Percentiles rank a stretch among this genome's conserved stretches.
phyloP scores from a whole-genome alignment of 192 early-diverging fungal species.

The Helicostylum pulchrum region DNA sequence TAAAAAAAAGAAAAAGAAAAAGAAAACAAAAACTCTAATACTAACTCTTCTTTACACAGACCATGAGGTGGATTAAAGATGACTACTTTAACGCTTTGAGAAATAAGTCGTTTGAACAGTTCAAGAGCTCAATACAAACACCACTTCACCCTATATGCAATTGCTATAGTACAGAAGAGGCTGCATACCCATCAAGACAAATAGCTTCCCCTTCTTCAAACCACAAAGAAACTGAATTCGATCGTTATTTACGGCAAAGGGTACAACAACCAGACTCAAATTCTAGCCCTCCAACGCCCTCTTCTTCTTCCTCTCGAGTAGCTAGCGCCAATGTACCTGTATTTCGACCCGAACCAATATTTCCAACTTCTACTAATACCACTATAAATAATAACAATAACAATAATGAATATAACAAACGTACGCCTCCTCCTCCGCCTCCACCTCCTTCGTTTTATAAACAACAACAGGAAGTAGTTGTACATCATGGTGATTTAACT shows the following conservation, averaged over 20 bases:
- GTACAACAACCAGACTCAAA: neutral
- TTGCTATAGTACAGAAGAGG: slow-evolving; percentile 4
- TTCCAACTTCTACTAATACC: neutral
- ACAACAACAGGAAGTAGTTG: neutral
- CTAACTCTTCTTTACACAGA: slow-evolving; percentile 6
- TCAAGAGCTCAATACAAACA: slow-evolving; percentile 1
- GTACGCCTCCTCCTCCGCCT: neutral
- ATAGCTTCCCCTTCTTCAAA: slow-evolving; percentile 2
- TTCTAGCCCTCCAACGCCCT: slow-evolving; percentile 11
- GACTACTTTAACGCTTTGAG: slow-evolving; percentile 22
- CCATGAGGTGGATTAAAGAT: slow-evolving; percentile 21
- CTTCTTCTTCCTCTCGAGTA: too few species aligned
- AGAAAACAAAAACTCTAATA: too few species aligned
- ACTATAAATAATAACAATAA: neutral
- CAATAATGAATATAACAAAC: neutral
- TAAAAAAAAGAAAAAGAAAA: too few species aligned
- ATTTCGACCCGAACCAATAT: slow-evolving; percentile 9
- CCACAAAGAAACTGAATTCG: slow-evolving; percentile 18
- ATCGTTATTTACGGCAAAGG: slow-evolving; percentile 20
- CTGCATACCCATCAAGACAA: neutral
- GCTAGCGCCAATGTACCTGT: slow-evolving; percentile 6
- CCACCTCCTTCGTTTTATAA: neutral
- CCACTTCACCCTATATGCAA: slow-evolving; percentile 14
- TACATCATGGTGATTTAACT: neutral
- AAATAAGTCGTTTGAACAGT: slow-evolving; percentile 15